Evolutionary conservation across 2,329 filamentous ascomycete genomes (phyloP).

Genomic region (Neopestalotiopsis clavispora): DNA sequence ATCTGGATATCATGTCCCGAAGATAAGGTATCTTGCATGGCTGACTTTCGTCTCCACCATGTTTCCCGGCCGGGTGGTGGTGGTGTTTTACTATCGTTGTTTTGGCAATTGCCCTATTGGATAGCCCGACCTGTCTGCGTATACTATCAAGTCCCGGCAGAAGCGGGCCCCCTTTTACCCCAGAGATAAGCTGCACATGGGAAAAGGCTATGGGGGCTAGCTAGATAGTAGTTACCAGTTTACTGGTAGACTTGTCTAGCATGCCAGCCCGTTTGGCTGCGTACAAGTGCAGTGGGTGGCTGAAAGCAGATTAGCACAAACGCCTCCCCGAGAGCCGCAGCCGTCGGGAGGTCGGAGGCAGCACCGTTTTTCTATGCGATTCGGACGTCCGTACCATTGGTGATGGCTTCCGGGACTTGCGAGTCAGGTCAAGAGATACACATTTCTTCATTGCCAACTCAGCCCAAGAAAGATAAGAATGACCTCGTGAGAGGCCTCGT

Average conservation of each 20-base stretch:
- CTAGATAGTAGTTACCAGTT: background rate
- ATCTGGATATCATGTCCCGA: conserved; percentile 8
- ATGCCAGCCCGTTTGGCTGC: background rate
- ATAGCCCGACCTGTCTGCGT: background rate
- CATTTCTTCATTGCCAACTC: background rate
- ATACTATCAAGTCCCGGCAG: background rate
- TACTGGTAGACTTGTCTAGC: background rate
- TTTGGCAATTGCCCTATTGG: background rate
- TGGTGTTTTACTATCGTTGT: background rate
- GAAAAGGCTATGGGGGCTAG: background rate
- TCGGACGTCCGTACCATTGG: conserved; percentile 1
- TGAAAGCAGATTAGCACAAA: background rate
- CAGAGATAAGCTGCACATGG: conserved; percentile 12
- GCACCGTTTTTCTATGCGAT: background rate
- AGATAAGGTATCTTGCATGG: conserved; percentile 9
- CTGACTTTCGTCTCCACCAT: conserved; percentile 1
- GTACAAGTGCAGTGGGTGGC: background rate
- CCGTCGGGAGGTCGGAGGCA: conserved; percentile 16
- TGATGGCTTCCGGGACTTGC: conserved; percentile 1
- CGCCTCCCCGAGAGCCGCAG: conserved; percentile 12
- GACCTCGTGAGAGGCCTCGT: background rate
- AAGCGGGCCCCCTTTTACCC: background rate
- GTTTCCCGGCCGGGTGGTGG: background rate
- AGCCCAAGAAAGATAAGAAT: conserved; percentile 1
- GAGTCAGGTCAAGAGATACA: conserved; percentile 3